Evolutionary conservation across 2,329 filamentous ascomycete species (phyloP), one percentile per base, ranked within the genome.

Genomic region (Alternaria conjuncta): DNA sequence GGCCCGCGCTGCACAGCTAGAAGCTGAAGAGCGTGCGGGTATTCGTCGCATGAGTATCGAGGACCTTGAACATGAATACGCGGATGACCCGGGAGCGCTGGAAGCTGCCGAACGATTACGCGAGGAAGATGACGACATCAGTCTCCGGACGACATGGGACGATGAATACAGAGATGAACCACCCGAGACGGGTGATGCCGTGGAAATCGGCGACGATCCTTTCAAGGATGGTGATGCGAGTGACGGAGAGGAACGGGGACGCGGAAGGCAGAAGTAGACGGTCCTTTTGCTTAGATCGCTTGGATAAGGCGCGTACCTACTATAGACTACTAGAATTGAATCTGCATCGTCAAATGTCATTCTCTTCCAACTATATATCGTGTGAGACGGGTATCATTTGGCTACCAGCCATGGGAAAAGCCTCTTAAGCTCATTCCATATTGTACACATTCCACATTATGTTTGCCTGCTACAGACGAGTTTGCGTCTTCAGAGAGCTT

Each of bases 111-210:
- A 80, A 63, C 69, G 73, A 1, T 63, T 84, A 55, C 66, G 82
- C 6, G 84, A 86, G 55, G 84, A 85, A 21, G 85, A 86, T 18
- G 83, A 82, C 71, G 84, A 80, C 81, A 88, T 83, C 53, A 82
- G 79, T 63, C 70, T 85, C 55, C 82, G 84, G 63, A 84, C 86
- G 58, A 84, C 86, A 28, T 86, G 75, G 73, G 76, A 71, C 21
- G 77, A 78, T 32, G 76, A 77, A 55, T 83, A 83, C 67, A 73
- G 77, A 50, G 82, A 84, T 66, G 81, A 84, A 25, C 78, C 77
- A 25, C 79, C 79, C 2, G 74, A 77, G 53, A 78, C 79, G 44
- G 82, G 81, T 21, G 81, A 82, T 56, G 82, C 80, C 2, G 65
- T 75, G 6, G 76, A 79, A 26, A 74, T 79, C 28, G 78, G 79